Evolutionary conservation across 139 green algal genomes (phyloP).

Genomic region (Nannochloris sp.): DNA sequence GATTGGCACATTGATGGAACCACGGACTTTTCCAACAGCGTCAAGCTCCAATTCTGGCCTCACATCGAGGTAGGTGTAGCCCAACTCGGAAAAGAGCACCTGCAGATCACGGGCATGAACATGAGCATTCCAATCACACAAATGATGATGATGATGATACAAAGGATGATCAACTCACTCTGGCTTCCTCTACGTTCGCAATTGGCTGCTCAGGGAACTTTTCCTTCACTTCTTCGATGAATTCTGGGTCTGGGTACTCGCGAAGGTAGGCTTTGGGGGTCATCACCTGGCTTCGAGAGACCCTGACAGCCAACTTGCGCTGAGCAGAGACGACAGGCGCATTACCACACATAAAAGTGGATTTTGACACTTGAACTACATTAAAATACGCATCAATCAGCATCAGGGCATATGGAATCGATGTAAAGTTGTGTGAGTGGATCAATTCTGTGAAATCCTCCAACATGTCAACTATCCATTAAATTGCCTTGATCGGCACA

Average conservation of each 20-base stretch:
- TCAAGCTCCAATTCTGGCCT: conserved; percentile 55
- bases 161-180: conserved; percentile 21
- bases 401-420: no score
- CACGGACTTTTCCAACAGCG: conserved; percentile 55
- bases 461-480: no score
- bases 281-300: neutral
- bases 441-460: no score
- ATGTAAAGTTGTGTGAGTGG: no score
- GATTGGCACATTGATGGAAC: conserved; percentile 57
- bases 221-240: conserved; percentile 35
- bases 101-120: conserved; percentile 5
- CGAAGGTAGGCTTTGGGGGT: conserved; percentile 13
- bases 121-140: neutral
- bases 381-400: neutral
- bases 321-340: neutral
- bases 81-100: conserved; percentile 44
- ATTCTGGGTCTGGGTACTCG: conserved; percentile 43
- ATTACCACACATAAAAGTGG: neutral
- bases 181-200: conserved; percentile 58
- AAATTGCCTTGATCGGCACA: no score
- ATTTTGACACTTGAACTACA: neutral
- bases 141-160: neutral
- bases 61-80: conserved; percentile 74
- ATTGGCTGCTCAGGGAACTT: conserved; percentile 59
- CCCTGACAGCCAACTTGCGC: neutral